Evolutionary conservation across 192 early-diverging fungal species (phyloP), one percentile per base, ranked within the genome.

Genomic region (Podila minutissima): DNA sequence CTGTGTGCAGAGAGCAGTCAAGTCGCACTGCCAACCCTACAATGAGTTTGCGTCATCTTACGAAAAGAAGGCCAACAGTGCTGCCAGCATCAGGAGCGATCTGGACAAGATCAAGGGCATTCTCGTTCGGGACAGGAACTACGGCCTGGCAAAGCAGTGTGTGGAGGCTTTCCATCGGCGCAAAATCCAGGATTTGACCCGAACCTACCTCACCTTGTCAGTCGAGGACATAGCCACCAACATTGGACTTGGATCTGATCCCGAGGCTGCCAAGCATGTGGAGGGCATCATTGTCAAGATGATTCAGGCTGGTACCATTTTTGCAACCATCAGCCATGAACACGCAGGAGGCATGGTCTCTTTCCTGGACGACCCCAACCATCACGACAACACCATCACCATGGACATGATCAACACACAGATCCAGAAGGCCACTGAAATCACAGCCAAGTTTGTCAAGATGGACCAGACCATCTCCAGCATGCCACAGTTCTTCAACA

Each of bases 161-260:
- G 65, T 85, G 67, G 79, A 85, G 58, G 84, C 79, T 0, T 76
- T 79, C 26, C 86, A 85, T 26, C 83, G 86, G 31, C 74, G 84
- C 35, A 92, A 85, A 38, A 92, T 95, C 50, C 91, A 93, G 67
- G 84, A 89, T 51, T 78, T 95, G 63, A 94, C 94, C 1, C 81
- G 93, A 62, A 94, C 94, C 15, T 94, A 95, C 64, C 62, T 94
- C 38, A 95, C 93, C 22, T 82, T 95, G n/a, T 90, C 87, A 8
- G 72, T 96, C 37, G 59, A 70, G 28, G 92, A 94, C 63, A 94
- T 96, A 71, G 90, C 89, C 8, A 83, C 88, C 46, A 38, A 87
- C 20, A 84, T 92, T 49, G 88, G 82, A 17, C 70, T 86, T 37
- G 67, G 68, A 13, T 63, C 76, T 37, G 86, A 86, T 9, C 57